Conservation (phyloP, 2,329 filamentous ascomycete genomes). For the Venturia effusa region DNA sequence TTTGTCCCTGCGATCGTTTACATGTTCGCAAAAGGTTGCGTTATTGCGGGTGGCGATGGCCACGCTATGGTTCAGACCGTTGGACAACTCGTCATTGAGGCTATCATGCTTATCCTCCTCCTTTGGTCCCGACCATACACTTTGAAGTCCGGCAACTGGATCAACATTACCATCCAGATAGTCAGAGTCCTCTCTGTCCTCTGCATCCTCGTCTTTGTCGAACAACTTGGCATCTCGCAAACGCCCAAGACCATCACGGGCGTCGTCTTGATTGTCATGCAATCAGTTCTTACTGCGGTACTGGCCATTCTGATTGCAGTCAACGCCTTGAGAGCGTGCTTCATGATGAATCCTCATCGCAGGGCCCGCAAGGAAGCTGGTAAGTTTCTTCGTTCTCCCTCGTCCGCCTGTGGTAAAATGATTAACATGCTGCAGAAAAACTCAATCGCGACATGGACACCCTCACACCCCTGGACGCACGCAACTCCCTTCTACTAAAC, state of each 20-base stretch:
- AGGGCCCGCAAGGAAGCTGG: constrained; percentile 81
- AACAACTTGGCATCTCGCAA: constrained; percentile 79
- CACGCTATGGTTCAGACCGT: constrained; percentile 73
- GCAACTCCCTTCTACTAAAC: constrained; percentile 61
- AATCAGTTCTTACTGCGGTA: constrained; percentile 70
- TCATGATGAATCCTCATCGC: constrained; percentile 82
- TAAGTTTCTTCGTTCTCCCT: constrained; percentile 43
- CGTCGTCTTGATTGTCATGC: constrained; percentile 85
- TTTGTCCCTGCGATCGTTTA: constrained; percentile 86
- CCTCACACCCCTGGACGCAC: constrained; percentile 76
- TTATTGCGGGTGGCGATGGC: constrained; percentile 76
- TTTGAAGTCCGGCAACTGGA: constrained; percentile 76
- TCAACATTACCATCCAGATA: constrained; percentile 85
- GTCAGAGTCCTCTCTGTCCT: constrained; percentile 80
- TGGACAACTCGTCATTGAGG: constrained; percentile 72
- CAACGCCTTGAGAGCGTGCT: constrained; percentile 75
- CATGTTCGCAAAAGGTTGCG: constrained; percentile 78
- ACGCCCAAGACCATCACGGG: constrained; percentile 92
- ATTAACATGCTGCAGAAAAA: constrained; percentile 52
- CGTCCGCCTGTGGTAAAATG: not conserved
- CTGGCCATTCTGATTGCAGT: constrained; percentile 80
- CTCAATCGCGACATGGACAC: constrained; percentile 65
- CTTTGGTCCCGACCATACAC: constrained; percentile 81
- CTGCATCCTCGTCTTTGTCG: constrained; percentile 87
- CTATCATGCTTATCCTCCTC: constrained; percentile 65